Base-by-base conservation (phyloP, 441 rosid genomes). In the Biscutella laevigata region DNA sequence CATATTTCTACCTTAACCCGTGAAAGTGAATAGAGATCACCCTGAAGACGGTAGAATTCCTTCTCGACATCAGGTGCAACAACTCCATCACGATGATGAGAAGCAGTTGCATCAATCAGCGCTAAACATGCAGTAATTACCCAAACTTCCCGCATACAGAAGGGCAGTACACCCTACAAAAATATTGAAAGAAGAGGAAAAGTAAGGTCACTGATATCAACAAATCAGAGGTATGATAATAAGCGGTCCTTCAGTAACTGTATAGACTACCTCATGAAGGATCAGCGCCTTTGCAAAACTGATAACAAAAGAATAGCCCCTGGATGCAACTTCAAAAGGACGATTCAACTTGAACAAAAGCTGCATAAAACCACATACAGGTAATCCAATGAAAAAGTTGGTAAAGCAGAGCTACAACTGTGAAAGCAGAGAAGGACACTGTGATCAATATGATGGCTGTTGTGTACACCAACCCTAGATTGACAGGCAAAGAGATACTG, bases 141-240 rank as follows among this genome's bases (percentile, higher is more conserved):
- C 99, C 97, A 94, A 41, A 94, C 94, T 79, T 94, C 97, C 42
- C 95, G 83, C 81, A 78, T 72, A 54, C 95, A 94, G 72, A 94
- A 94, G 39, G 96, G 94, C 53, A 94, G 72, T 35, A 57, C 56
- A 72, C 61, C 76, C 96, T 94, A 61, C 50, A 70, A 67, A 43
- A 66, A 36, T 32, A 56, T 66, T 51, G 43, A 50, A 54, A 56
- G 43, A 54, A 32, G 56, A 59, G 43, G 48, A 50, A 28, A 41
- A 17, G 53, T 33, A 34, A 41, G 28, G 57, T 25, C 25, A 30
- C 57, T 63, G 38, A 71, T 62, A 66, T 59, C 30, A 35, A 44
- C 39, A 58, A 57, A 27, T 53, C 40, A 42, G 57, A 62, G 42
- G 19, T n/a, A 51, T 52, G 49, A 50, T 40, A 19, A 27, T 41